Base-by-base conservation (phyloP, 805 yeast genomes). In the Vanderwaltozyma yarrowii region DNA sequence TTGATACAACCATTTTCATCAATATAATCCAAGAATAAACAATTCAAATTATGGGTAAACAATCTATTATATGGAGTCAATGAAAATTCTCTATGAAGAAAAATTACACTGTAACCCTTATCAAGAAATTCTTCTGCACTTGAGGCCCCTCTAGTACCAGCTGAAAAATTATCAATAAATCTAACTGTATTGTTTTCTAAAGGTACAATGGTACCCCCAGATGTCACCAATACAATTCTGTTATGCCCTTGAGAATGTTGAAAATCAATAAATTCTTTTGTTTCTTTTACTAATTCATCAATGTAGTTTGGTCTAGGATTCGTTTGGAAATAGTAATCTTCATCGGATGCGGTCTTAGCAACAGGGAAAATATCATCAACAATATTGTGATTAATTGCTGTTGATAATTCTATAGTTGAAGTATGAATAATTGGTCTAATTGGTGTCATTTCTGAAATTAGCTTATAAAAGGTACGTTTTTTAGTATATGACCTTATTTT, bases 181-280 rank as follows among this genome's bases (percentile, higher is more conserved):
- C 99, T 65, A 6, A 92, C 99, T 0, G 98, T 92, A 55, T 92
- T 92, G 61, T 87, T 88, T 54, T 92, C 99, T 46, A 92, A 66
- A 0, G 99, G 99, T 0, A 92, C 99, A 0, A 96, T 89, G 1
- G 98, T 92, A 17, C 99, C 99, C 18, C 99, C 99, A 8, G 89
- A 78, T 0, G 98, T 92, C 3, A 89, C 94, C 32, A 89, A 64
- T 0, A 77, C 97, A 12, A 89, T 73, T 34, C 70, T 74, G 37
- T 69, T 66, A 4, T 65, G 61, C 3, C 69, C 52, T 27, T 56
- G 47, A 2, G 47, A 40, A 12, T 57, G 45, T 51, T 86, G 94
- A 41, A 50, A 61, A 17, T 69, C 58, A 32, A 88, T 71, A 56
- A 89, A 89, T 2, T 69, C 70, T 9, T 63, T 56, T 8, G 83